Evolutionary conservation across 1,284 basidiomycete species (phyloP).

Genomic region (Ceratobasidium theobromae): DNA sequence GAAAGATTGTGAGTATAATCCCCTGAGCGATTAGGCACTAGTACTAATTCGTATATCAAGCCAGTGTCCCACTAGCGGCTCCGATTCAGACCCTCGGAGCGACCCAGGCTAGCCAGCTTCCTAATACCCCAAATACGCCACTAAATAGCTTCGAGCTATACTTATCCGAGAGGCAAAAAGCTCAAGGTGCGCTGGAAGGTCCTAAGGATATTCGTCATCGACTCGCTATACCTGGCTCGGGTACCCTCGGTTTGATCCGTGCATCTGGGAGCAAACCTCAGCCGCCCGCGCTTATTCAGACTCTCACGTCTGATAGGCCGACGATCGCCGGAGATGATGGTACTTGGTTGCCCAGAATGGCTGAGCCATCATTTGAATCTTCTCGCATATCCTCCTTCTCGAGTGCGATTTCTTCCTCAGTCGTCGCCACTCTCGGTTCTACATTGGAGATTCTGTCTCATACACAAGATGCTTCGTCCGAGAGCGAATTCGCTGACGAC

Average conservation of each 20-base stretch:
- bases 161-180: slow-evolving; percentile 27
- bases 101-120: not conserved
- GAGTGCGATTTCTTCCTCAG: slow-evolving; percentile 23
- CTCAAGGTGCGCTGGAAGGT: slow-evolving; percentile 30
- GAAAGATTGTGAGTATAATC: slow-evolving; percentile 5
- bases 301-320: slow-evolving; percentile 19
- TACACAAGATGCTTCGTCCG: slow-evolving; percentile 33
- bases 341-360: slow-evolving; percentile 9
- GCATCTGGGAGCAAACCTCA: slow-evolving; percentile 9
- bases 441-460: slow-evolving; percentile 25
- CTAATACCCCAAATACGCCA: not conserved
- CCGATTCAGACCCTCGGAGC: not conserved
- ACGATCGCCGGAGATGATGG: slow-evolving; percentile 21
- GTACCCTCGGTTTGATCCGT: not conserved
- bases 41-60: no score
- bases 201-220: slow-evolving; percentile 22
- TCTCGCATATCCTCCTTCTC: not conserved
- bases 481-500: slow-evolving; percentile 32
- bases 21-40: no score
- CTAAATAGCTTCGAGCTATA: slow-evolving; percentile 13
- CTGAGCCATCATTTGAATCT: slow-evolving; percentile 29
- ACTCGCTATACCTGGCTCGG: slow-evolving; percentile 6
- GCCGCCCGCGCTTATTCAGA: slow-evolving; percentile 24
- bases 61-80: not conserved
- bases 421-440: slow-evolving; percentile 18